Evolutionary conservation across 768 basidiomycete species (phyloP).

Genomic region (Boletus reticuloceps): DNA sequence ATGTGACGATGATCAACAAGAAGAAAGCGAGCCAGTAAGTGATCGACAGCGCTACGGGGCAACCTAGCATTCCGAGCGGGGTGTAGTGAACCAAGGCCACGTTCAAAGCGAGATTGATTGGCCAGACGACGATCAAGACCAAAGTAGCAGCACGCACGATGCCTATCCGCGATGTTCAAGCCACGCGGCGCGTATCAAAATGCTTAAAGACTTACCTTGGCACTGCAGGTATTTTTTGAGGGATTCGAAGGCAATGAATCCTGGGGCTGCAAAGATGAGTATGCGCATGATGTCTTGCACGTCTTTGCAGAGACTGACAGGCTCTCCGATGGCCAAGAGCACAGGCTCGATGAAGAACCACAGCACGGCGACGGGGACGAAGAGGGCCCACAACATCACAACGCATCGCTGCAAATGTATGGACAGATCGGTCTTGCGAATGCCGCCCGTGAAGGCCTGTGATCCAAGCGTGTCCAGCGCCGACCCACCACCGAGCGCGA

Average conservation of each 20-base stretch:
- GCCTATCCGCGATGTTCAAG: conserved; percentile 37
- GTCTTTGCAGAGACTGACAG: conserved; percentile 50
- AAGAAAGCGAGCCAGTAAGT: conserved; percentile 70
- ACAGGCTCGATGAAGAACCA: conserved; percentile 68
- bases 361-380: conserved; percentile 57
- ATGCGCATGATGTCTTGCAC: conserved; percentile 67
- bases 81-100: conserved; percentile 64
- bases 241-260: conserved; percentile 72
- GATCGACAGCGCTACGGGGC: conserved; percentile 62
- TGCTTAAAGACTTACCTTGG: conserved; percentile 49
- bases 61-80: conserved; percentile 59
- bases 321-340: conserved; percentile 62
- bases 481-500: conserved; percentile 76
- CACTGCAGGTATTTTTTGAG: conserved; percentile 80
- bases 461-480: conserved; percentile 78
- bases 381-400: conserved; percentile 58
- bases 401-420: conserved; percentile 71
- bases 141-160: conserved; percentile 73
- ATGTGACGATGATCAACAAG: conserved; percentile 49
- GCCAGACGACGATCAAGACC: conserved; percentile 60
- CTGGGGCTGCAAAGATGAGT: conserved; percentile 63
- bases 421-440: conserved; percentile 59
- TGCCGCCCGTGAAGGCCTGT: conserved; percentile 69
- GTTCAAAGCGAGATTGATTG: conserved; percentile 63
- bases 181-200: neutral